Evolutionary conservation across 208 protist genomes (phyloP).

Genomic region (Leishmania turanica): DNA sequence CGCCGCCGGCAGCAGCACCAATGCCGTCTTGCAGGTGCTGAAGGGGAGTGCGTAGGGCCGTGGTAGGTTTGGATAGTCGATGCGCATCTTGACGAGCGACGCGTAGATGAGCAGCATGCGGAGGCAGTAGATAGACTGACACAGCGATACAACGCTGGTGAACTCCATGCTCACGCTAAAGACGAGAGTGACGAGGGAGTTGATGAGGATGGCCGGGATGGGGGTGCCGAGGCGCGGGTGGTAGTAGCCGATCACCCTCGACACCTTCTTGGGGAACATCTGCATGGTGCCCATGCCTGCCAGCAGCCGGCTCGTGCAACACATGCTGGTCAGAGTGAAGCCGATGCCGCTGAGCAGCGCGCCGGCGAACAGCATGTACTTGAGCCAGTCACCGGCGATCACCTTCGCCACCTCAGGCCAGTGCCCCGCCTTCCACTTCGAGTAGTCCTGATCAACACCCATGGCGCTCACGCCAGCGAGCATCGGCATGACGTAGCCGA

Average conservation of each 20-base stretch:
- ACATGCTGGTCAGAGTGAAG: slow-evolving; percentile 86
- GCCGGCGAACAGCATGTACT: slow-evolving; percentile 80
- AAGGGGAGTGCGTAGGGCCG: slow-evolving; percentile 76
- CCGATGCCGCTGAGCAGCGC: slow-evolving; percentile 73
- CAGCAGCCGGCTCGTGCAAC: slow-evolving; percentile 81
- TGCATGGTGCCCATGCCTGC: slow-evolving; percentile 88
- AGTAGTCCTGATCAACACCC: slow-evolving; percentile 66
- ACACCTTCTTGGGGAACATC: slow-evolving; percentile 81
- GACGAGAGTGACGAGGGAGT: slow-evolving; percentile 58
- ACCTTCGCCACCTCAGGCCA: slow-evolving; percentile 71
- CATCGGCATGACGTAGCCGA: slow-evolving; percentile 82
- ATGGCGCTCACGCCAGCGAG: slow-evolving; percentile 77
- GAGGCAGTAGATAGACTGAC: slow-evolving; percentile 81
- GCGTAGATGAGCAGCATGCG: slow-evolving; percentile 82
- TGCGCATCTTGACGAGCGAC: slow-evolving; percentile 68
- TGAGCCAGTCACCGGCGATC: slow-evolving; percentile 69
- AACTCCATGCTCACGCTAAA: slow-evolving; percentile 79
- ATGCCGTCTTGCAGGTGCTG: slow-evolving; percentile 52
- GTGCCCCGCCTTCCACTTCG: slow-evolving; percentile 69
- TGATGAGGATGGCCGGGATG: slow-evolving; percentile 77
- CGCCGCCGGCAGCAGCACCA: slow-evolving; percentile 61
- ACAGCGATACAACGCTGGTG: slow-evolving; percentile 73
- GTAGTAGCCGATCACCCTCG: slow-evolving; percentile 82
- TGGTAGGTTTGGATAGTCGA: slow-evolving; percentile 77
- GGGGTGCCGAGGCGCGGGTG: slow-evolving; percentile 82